phyloP scores from a whole-genome alignment of 768 basidiomycete genomes.

The Trametes coccinea region DNA sequence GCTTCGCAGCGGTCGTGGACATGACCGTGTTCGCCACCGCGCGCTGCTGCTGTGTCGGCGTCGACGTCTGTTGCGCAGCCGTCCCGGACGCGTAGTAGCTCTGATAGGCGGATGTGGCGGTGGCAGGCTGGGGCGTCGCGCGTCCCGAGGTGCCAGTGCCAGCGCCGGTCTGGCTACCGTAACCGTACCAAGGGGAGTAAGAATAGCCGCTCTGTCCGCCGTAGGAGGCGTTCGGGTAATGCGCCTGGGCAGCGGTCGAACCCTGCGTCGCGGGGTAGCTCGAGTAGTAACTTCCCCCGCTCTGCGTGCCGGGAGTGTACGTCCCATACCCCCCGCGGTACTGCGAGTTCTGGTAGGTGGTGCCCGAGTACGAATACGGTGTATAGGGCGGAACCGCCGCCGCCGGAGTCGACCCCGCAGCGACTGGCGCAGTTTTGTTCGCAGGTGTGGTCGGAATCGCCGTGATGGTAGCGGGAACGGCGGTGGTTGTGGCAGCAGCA shows the following conservation, averaged over 20 bases:
- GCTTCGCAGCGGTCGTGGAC: constrained; percentile 24
- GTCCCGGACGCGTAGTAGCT: constrained; percentile 42
- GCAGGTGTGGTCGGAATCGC: constrained; percentile 32
- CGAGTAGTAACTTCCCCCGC: constrained; percentile 33
- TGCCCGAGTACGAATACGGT: constrained; percentile 27
- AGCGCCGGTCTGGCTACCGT: constrained; percentile 36
- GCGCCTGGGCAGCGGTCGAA: constrained; percentile 25
- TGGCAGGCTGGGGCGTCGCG: constrained; percentile 46
- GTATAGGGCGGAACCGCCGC: constrained; percentile 30
- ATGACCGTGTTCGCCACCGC: constrained; percentile 59
- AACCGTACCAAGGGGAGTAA: constrained; percentile 46
- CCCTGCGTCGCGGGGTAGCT: constrained; percentile 24
- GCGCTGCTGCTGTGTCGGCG: constrained; percentile 35
- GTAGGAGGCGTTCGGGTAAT: constrained; percentile 42
- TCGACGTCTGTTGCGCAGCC: constrained; percentile 28
- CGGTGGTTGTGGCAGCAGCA: constrained; percentile 35
- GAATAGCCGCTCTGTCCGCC: constrained; percentile 43
- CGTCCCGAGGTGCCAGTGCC: constrained; percentile 35
- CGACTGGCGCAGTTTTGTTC: constrained; percentile 11
- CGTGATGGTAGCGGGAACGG: constrained; percentile 26
- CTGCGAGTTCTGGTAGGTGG: constrained; percentile 28
- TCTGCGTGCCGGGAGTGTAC: constrained; percentile 39
- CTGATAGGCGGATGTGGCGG: constrained; percentile 33
- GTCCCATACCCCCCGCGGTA: constrained; percentile 41
- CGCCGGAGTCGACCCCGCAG: constrained; percentile 29